Evolutionary conservation across 768 basidiomycete genomes (phyloP), one percentile per base, ranked within the genome.

Genomic region (Imleria badia): DNA sequence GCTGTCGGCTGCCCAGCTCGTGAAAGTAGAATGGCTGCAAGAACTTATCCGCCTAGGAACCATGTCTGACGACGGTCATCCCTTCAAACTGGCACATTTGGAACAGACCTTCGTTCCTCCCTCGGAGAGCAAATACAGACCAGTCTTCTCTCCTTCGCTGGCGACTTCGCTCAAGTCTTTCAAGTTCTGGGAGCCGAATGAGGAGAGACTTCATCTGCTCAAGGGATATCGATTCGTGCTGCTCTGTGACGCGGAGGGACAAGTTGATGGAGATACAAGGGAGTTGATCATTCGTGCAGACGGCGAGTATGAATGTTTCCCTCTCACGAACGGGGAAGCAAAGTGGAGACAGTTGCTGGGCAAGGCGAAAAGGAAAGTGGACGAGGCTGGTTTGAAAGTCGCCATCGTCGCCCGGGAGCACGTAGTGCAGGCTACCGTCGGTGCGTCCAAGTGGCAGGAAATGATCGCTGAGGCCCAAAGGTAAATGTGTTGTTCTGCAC

Each of bases 171-270:
- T 85, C 36, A 84, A 84, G 64, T 72, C 70, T 0, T 73, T 79
- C 63, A 78, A 75, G 26, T 71, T 81, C 3, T 90, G 89, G 89
- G 81, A 85, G 53, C 84, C 84, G 0, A 85, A 84, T 49, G 84
- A 87, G 62, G 82, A 76, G 51, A 76, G 89, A 10, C 60, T 81
- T 10, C 74, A 76, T 44, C 73, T 91, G 62, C 75, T 91, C 31
- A 66, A 69, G 6, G 66, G 68, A 0, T 79, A 75, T 55, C 75
- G 84, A 9, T 89, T 90, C 61, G 63, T 90, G 8, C 82, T 84
- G 49, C 71, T 85, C 6, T 79, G 79, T 2, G 85, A 87, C 59
- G 80, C 77, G 45, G 74, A 74, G 0, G 73, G 78, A n/a, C 76
- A 81, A 35, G 63, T 76, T 0, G 78, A 79, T 19, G 67, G 11